These are phyloP conservation scores for Leccinum insolens DNA, from an alignment of 1,284 basidiomycete genomes.

Conservation along the genomic window DNA sequence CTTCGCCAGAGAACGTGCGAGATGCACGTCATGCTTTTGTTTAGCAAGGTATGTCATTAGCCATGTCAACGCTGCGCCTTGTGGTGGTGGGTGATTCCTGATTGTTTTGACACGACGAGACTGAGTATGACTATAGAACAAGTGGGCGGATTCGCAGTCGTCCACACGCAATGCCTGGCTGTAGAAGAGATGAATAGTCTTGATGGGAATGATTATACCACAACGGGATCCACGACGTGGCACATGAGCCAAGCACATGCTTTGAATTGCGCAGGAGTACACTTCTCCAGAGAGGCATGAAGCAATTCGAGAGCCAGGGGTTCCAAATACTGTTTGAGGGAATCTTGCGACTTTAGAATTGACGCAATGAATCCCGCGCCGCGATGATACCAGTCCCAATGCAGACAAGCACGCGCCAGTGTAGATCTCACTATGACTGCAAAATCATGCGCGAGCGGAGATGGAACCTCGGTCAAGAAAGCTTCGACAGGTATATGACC, in stretches of 20 bases:
- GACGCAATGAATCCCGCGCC: conserved; percentile 41
- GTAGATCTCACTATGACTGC: conserved; percentile 47
- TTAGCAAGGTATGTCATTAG: conserved; percentile 48
- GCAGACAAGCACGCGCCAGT: conserved; percentile 48
- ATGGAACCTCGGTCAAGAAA: conserved; percentile 35
- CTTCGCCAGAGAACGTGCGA: conserved; percentile 46
- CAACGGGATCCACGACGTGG: conserved; percentile 24
- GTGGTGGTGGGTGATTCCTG: conserved; percentile 52
- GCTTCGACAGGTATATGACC: conserved; percentile 42
- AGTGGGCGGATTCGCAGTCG: conserved; percentile 37
- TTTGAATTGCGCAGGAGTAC: conserved; percentile 32
- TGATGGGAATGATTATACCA: conserved; percentile 40
- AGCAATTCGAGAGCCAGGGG: conserved; percentile 38
- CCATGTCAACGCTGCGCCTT: conserved; percentile 47
- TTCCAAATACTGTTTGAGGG: conserved; percentile 30
- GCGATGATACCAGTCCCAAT: conserved; percentile 50
- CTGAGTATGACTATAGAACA: conserved; percentile 47
- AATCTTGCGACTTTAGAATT: conserved; percentile 36
- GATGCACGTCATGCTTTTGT: conserved; percentile 41
- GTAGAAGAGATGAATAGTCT: conserved; percentile 49
- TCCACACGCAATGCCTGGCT: conserved; percentile 35
- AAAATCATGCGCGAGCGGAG: conserved; percentile 41
- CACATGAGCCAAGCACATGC: conserved; percentile 37
- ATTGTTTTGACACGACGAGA: conserved; percentile 29
- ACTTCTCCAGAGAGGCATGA: conserved; percentile 41